A percentile compares a stretch with the other conserved stretches of the same genome.
Evolutionary conservation across 495 filamentous ascomycete species (phyloP).

Genomic region (Penicillium diatomitis): DNA sequence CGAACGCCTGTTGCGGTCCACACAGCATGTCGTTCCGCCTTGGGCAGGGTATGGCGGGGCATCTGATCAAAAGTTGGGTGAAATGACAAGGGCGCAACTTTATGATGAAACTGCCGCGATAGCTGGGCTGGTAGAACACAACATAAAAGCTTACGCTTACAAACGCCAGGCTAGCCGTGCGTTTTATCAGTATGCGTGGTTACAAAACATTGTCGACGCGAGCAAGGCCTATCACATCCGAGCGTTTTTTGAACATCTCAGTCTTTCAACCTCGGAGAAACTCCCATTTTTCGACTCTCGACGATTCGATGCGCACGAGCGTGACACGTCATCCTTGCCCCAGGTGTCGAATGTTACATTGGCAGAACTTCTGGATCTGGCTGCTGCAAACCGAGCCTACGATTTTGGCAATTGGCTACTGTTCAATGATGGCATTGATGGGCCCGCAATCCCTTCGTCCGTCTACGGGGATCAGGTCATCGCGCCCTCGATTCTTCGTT

Average conservation of each 20-base stretch:
- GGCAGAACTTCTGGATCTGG: slow-evolving; percentile 44
- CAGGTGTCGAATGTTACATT: slow-evolving; percentile 41
- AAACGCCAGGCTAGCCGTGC: slow-evolving; percentile 20
- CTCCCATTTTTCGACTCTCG: slow-evolving; percentile 12
- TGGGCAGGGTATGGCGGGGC: slow-evolving; percentile 20
- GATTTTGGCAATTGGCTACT: slow-evolving; percentile 49
- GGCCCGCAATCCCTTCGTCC: slow-evolving; percentile 39
- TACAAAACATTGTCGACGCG: slow-evolving; percentile 30
- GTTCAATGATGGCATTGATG: slow-evolving; percentile 46
- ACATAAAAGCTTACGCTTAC: slow-evolving; percentile 18
- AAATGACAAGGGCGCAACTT: slow-evolving; percentile 20
- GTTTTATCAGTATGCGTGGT: slow-evolving; percentile 22
- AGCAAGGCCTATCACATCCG: slow-evolving; percentile 32
- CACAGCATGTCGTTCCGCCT: slow-evolving; percentile 27
- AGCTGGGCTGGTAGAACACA: slow-evolving; percentile 29
- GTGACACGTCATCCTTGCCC: slow-evolving; percentile 25
- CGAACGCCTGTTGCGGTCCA: slow-evolving; percentile 24
- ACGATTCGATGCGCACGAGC: slow-evolving; percentile 6
- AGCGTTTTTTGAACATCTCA: slow-evolving; percentile 24
- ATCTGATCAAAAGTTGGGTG: slow-evolving; percentile 12
- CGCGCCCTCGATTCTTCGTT: slow-evolving; percentile 48
- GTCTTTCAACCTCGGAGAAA: slow-evolving; percentile 6
- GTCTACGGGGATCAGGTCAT: slow-evolving; percentile 41
- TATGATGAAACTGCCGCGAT: slow-evolving; percentile 32
- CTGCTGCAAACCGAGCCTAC: slow-evolving; percentile 35